Base-by-base conservation (phyloP, 2,329 filamentous ascomycete species). In the Sporothrix brunneoviolacea region DNA sequence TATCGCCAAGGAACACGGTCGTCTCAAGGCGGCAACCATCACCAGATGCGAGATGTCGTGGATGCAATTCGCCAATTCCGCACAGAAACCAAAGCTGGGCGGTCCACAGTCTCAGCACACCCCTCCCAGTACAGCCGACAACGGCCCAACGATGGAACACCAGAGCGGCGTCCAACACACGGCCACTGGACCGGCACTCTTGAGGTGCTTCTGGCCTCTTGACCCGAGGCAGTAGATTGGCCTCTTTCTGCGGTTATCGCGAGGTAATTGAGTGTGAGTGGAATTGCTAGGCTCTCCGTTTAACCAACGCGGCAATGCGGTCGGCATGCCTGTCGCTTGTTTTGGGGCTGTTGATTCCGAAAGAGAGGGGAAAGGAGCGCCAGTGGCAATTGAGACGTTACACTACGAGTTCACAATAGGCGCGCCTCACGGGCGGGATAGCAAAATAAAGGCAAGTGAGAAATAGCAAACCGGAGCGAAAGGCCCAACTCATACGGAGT, bases 11-110 rank as follows among this genome's bases (percentile, higher is more conserved):
- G 13, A 7, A n/a, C 27, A 42, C 15, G 6, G 24, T 5, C 8
- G 30, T 16, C 39, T 22, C 30, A n/a, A 12, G n/a, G 15, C 4
- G n/a, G 8, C 22, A 33, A 8, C 3, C 8, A 12, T 10, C 4
- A 27, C 12, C 58, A 52, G n/a, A 74, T 75, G 72, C 58, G 54
- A 33, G 71, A 75, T 53, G 72, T 76, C 3, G 53, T 74, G 2
- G 60, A 54, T 8, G 70, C 64, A 5, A 58, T 77, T 38, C 73
- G 69, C 54, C 57, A 44, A 32, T 73, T 68, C 47, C 68, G 74
- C 2, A 50, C 57, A 4, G 41, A 56, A 16, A 67, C 67, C 1
- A 65, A 62, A 42, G 60, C 57, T n/a, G 62, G 55, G 30, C 64
- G 65, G 37, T 50, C 54, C 5, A 40, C 48, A 18, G 50, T 21